These are phyloP conservation scores for Melaleuca alternifolia DNA, from an alignment of 345 rosid species.

Conservation along the genomic window DNA sequence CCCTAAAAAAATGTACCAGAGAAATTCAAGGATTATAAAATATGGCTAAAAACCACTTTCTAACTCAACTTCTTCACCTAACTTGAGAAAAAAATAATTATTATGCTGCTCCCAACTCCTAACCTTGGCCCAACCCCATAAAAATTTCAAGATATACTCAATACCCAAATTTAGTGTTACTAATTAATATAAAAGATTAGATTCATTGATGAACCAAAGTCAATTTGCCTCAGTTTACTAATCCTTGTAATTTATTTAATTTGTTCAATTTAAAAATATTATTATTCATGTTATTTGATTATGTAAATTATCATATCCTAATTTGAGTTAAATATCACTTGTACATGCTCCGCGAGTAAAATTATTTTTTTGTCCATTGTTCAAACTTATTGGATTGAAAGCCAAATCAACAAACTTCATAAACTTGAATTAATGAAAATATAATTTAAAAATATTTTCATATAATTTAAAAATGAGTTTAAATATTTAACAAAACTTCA, in stretches of 20 bases:
- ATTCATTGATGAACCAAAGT: too few species aligned
- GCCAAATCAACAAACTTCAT: not conserved
- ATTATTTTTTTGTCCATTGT: not conserved
- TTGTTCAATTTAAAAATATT: not conserved
- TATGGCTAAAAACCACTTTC: too few species aligned
- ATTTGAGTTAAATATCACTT: not conserved
- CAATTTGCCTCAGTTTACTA: not conserved
- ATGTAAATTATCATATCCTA: not conserved
- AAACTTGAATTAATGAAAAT: not conserved
- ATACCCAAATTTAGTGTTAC: not conserved
- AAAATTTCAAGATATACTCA: too few species aligned
- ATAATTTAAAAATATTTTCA: not conserved
- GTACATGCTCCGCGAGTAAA: not conserved
- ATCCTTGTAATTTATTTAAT: not conserved
- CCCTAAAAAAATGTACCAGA: too few species aligned
- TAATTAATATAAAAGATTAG: not conserved
- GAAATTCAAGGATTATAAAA: too few species aligned
- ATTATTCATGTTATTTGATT: not conserved
- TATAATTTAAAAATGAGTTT: not conserved
- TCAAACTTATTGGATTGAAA: not conserved
- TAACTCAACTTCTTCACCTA: too few species aligned
- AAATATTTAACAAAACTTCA: not conserved
- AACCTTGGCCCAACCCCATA: too few species aligned
- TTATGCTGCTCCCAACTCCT: too few species aligned
- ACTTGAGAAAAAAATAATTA: too few species aligned